Conservation (phyloP, 306 rosid genomes). For the Sechiopsis laciniata region DNA sequence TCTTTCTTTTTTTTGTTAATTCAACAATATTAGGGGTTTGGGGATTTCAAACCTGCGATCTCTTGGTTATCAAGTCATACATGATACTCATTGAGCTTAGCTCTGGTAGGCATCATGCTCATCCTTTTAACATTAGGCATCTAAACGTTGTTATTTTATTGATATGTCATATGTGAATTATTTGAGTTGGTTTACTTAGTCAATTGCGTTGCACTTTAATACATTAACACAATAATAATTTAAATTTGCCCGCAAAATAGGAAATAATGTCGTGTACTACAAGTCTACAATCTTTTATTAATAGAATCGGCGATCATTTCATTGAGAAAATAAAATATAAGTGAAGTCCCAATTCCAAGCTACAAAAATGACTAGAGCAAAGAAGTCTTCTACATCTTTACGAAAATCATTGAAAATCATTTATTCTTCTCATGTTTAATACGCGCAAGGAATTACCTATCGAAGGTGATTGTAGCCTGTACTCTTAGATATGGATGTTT, state of each 20-base stretch:
- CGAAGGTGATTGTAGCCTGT: neutral
- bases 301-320: neutral
- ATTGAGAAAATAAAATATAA: neutral
- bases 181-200: neutral
- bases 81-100: too few relatives aligned
- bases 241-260: too few relatives aligned
- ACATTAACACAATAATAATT: neutral
- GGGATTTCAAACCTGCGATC: too few relatives aligned
- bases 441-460: neutral
- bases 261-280: too few relatives aligned
- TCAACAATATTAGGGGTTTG: too few relatives aligned
- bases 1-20: neutral
- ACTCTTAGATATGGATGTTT: neutral
- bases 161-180: neutral
- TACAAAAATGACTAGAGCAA: neutral
- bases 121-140: neutral
- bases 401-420: constrained; percentile 5
- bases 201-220: neutral
- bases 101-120: neutral
- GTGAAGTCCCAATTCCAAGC: neutral
- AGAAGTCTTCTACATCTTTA: neutral
- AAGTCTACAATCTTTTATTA: neutral
- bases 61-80: too few relatives aligned
- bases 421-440: neutral
- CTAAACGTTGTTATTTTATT: neutral